phyloP scores from a whole-genome alignment of 805 yeast species.

The Jamesozyma spencerorum region DNA sequence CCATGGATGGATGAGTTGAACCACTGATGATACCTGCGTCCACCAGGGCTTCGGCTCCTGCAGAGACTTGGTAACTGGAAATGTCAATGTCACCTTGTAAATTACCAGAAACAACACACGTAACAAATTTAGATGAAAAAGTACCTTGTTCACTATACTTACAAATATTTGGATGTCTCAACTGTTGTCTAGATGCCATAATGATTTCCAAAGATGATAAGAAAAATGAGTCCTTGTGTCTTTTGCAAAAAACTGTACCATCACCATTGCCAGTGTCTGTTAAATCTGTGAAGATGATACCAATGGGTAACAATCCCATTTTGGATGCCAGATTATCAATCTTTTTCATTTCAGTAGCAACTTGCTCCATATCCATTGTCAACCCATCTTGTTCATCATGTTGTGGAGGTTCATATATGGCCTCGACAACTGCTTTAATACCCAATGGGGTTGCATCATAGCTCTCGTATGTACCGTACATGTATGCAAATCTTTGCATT shows the following conservation, averaged over 20 bases:
- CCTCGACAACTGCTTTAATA: slow-evolving; percentile 86
- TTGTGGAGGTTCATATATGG: slow-evolving; percentile 91
- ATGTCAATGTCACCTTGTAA: slow-evolving; percentile 81
- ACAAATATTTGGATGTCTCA: slow-evolving; percentile 49
- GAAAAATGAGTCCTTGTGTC: slow-evolving; percentile 88
- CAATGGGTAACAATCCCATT: slow-evolving; percentile 65
- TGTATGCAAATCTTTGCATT: slow-evolving; percentile 72
- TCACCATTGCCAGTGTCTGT: slow-evolving; percentile 78
- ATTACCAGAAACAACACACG: slow-evolving; percentile 92
- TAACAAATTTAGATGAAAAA: slow-evolving; percentile 84
- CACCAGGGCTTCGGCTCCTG: slow-evolving; percentile 78
- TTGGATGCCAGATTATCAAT: slow-evolving; percentile 45
- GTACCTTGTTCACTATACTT: slow-evolving; percentile 53
- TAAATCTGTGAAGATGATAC: slow-evolving; percentile 82
- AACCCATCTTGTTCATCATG: slow-evolving; percentile 79
- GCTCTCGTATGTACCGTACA: slow-evolving; percentile 72
- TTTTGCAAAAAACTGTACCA: slow-evolving; percentile 83
- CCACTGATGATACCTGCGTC: slow-evolving; percentile 79
- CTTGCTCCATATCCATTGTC: slow-evolving; percentile 43
- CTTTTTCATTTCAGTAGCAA: slow-evolving; percentile 33
- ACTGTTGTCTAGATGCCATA: slow-evolving; percentile 76
- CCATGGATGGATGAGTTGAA: slow-evolving; percentile 82
- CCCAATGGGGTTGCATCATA: slow-evolving; percentile 80
- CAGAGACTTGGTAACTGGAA: slow-evolving; percentile 80
- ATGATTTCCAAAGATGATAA: slow-evolving; percentile 77